These are phyloP conservation scores for Prunus dulcis DNA, from an alignment of 306 rosid genomes.

Conservation along the genomic window DNA sequence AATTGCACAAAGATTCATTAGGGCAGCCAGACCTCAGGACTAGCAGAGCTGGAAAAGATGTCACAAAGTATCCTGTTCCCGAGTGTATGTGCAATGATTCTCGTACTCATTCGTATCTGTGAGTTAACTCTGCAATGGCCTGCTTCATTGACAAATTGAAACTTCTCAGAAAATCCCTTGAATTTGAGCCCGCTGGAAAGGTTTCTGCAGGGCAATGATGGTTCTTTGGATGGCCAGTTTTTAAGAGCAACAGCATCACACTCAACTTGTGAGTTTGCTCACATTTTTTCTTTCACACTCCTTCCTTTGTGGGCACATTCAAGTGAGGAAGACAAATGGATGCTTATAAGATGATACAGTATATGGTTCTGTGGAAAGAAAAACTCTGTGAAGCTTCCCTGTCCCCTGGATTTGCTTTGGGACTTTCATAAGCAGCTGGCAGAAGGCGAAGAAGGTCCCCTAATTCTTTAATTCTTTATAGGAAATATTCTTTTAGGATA, in stretches of 20 bases:
- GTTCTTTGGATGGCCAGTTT: slow-evolving; percentile 11
- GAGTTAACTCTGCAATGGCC: slow-evolving; percentile 11
- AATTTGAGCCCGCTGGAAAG: slow-evolving; percentile 32
- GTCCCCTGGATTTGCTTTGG: not conserved
- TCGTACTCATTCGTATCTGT: slow-evolving; percentile 14
- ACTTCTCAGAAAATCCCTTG: slow-evolving; percentile 9
- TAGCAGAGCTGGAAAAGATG: slow-evolving; percentile 63
- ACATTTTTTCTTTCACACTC: slow-evolving; percentile 5
- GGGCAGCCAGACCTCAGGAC: slow-evolving; percentile 82
- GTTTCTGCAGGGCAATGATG: slow-evolving; percentile 9
- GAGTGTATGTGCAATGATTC: slow-evolving; percentile 85
- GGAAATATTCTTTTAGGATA: slow-evolving; percentile 40
- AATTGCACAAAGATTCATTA: slow-evolving; percentile 67
- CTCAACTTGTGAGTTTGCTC: slow-evolving; percentile 15
- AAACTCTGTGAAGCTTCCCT: not conserved
- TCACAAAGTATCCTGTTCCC: slow-evolving; percentile 83
- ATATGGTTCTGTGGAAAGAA: slow-evolving; percentile 3
- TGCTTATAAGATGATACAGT: slow-evolving; percentile 13
- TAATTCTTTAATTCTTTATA: slow-evolving; percentile 62
- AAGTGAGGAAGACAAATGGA: slow-evolving; percentile 14
- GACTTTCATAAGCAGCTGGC: not conserved
- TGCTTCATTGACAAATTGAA: not conserved
- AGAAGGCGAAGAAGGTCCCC: slow-evolving; percentile 2
- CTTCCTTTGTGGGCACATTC: not conserved
- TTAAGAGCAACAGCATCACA: slow-evolving; percentile 5